phyloP scores from a whole-genome alignment of 1,284 basidiomycete genomes.

The Caloboletus firmus region DNA sequence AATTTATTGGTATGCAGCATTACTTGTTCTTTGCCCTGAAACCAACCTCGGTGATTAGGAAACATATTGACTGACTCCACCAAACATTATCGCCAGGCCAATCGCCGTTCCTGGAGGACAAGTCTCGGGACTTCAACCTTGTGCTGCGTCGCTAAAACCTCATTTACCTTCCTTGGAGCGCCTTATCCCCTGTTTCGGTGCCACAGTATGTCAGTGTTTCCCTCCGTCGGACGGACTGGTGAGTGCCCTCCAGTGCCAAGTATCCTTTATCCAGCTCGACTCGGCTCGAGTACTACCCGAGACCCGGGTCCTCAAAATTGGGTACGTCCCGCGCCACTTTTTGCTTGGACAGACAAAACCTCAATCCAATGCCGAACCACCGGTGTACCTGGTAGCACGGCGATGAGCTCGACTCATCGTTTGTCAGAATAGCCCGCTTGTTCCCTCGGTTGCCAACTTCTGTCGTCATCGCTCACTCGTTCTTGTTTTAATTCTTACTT shows the following conservation, averaged over 20 bases:
- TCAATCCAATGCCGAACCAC: neutral
- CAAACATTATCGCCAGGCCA: neutral
- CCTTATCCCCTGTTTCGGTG: constrained; percentile 7
- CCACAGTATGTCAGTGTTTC: constrained; percentile 7
- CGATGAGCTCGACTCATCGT: constrained; percentile 11
- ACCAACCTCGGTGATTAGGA: neutral
- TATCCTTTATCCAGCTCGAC: constrained; percentile 13
- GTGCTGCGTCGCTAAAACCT: constrained; percentile 13
- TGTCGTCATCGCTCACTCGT: neutral
- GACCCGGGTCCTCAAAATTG: neutral
- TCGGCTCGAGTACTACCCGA: neutral
- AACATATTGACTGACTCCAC: neutral
- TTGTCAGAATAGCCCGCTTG: constrained; percentile 3
- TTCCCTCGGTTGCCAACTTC: neutral
- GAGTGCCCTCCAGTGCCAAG: constrained; percentile 1
- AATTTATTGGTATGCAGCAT: constrained; percentile 12
- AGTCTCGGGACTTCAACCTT: constrained; percentile 27
- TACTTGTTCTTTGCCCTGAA: constrained; percentile 3
- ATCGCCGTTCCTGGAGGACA: constrained; percentile 10
- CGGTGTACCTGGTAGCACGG: constrained; percentile 2
- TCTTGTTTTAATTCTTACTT: neutral
- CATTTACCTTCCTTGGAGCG: constrained; percentile 19
- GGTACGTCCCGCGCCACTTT: neutral
- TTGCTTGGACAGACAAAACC: neutral
- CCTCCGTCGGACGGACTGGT: neutral